These are phyloP conservation scores for Helianthus annuus DNA, from an alignment of 129 eudicot genomes.

Conservation along the genomic window HanXRQr2.0-SUNRISE NC_035448.2:144805609-144806108, in stretches of 20 bases:
- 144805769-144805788: background rate
- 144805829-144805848: background rate
- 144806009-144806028: background rate
- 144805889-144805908: conserved; percentile 46
- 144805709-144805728: too few relatives aligned
- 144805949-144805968: conserved; percentile 91
- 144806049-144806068: conserved; percentile 92
- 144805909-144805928: conserved; percentile 44
- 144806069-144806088: conserved; percentile 69
- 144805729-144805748: too few relatives aligned
- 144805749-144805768: too few relatives aligned
- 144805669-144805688: too few relatives aligned
- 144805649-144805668: too few relatives aligned
- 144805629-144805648: too few relatives aligned
- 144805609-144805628: too few relatives aligned
- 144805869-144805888: conserved; percentile 22
- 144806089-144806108: conserved; percentile 85
- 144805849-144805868: background rate
- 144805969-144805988: conserved; percentile 61
- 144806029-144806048: conserved; percentile 38
- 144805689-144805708: too few relatives aligned
- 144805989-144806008: background rate
- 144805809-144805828: background rate
- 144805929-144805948: conserved; percentile 67
- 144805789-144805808: background rate